These are phyloP conservation scores for Areca catechu DNA, from an alignment of 176 grass and related monocot genomes.

Conservation along the genomic window DNA sequence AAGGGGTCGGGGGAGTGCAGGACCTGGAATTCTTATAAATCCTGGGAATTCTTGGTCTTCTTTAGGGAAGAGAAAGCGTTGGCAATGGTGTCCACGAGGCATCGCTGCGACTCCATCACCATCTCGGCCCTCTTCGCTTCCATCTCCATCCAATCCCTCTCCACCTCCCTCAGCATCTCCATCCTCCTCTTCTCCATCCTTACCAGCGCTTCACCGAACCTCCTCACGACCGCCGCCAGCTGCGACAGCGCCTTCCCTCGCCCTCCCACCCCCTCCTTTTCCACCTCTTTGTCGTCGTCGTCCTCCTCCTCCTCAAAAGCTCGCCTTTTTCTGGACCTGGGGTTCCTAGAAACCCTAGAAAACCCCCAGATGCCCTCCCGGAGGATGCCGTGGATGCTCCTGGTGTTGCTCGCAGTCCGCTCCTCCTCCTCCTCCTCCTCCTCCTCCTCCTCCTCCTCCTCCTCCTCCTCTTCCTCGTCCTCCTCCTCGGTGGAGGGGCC, in stretches of 20 bases:
- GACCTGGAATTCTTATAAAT: slow-evolving; percentile 20
- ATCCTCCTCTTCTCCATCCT: slow-evolving; percentile 71
- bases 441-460: no score
- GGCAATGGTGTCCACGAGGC: slow-evolving; percentile 35
- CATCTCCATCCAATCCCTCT: slow-evolving; percentile 67
- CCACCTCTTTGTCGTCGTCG: slow-evolving; percentile 32
- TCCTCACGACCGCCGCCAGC: slow-evolving; percentile 39
- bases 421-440: not conserved
- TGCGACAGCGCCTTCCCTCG: slow-evolving; percentile 2
- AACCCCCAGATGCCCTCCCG: slow-evolving; percentile 28
- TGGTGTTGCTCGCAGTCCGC: slow-evolving; percentile 45
- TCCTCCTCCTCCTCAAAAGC: slow-evolving; percentile 27
- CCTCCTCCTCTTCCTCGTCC: slow-evolving; percentile 32
- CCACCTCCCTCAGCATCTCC: slow-evolving; percentile 68
- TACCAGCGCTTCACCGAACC: slow-evolving; percentile 50
- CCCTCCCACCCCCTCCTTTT: not conserved
- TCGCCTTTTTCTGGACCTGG: slow-evolving; percentile 39
- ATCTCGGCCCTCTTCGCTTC: slow-evolving; percentile 53
- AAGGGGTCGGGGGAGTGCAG: not conserved
- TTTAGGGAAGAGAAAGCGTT: slow-evolving; percentile 27
- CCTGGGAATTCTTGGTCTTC: slow-evolving; percentile 55
- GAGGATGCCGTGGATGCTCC: slow-evolving; percentile 69
- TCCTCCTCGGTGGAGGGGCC: not conserved
- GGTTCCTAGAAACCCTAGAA: slow-evolving; percentile 24
- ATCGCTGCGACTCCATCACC: slow-evolving; percentile 50